A percentile compares a stretch with the other conserved stretches of the same genome.
phyloP scores from a whole-genome alignment of 441 rosid species.

The Geranium incanum region DNA sequence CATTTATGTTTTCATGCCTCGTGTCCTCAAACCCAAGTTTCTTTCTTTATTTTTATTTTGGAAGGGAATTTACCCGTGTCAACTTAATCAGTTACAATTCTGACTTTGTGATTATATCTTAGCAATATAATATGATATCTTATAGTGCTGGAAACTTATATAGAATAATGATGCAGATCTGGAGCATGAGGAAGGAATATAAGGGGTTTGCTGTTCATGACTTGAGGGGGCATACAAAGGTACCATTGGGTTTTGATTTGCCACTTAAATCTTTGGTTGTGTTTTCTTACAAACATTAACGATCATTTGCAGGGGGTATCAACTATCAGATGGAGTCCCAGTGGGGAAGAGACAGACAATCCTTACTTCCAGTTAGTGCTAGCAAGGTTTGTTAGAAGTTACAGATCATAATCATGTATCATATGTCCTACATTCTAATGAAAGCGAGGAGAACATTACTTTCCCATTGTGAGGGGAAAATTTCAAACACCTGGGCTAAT shows the following conservation, averaged over 20 bases:
- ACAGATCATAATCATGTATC: not conserved
- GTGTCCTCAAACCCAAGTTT: too few species aligned
- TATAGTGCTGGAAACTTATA: constrained; percentile 14
- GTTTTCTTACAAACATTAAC: not conserved
- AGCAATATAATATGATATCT: constrained; percentile 3
- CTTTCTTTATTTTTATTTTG: not conserved
- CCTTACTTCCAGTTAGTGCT: constrained; percentile 76
- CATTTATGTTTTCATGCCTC: not conserved
- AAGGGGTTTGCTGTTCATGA: constrained; percentile 54
- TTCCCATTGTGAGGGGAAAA: not conserved
- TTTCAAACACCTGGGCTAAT: not conserved
- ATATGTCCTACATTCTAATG: not conserved
- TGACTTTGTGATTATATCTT: constrained; percentile 4
- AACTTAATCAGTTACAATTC: not conserved
- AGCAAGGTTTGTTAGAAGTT: constrained; percentile 53
- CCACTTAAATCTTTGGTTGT: not conserved
- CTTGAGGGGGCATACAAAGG: constrained; percentile 84
- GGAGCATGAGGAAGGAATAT: constrained; percentile 68
- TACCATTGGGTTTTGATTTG: constrained; percentile 19
- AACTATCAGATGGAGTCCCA: constrained; percentile 97
- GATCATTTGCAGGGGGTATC: constrained; percentile 63
- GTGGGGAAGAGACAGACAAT: constrained; percentile 84
- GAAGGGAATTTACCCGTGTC: not conserved
- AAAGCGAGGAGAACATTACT: not conserved
- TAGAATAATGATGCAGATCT: constrained; percentile 49